Conservation (phyloP, 2,329 filamentous ascomycete species). For the Alternaria solani region DNA sequence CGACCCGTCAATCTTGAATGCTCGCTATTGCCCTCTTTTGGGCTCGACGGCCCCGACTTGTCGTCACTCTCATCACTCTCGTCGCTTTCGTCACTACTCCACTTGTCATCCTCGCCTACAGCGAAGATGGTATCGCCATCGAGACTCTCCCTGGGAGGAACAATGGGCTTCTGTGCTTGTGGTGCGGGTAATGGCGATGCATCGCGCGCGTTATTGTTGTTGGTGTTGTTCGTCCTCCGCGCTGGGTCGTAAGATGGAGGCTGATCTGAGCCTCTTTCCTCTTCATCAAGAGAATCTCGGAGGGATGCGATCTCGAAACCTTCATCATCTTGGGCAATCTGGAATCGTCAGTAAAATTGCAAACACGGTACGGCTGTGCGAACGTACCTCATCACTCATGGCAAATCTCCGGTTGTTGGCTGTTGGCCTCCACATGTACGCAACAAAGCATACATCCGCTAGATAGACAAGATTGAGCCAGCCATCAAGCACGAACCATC, state of each 20-base stretch:
- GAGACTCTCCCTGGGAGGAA: constrained; percentile 66
- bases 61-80: constrained; percentile 14
- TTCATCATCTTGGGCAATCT: constrained; percentile 96
- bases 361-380: neutral
- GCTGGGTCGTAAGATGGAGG: constrained; percentile 53
- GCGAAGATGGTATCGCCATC: constrained; percentile 97
- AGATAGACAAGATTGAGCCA: constrained; percentile 98
- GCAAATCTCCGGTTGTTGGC: constrained; percentile 97
- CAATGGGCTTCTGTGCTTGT: constrained; percentile 57
- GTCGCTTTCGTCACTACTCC: constrained; percentile 68
- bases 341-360: constrained; percentile 40
- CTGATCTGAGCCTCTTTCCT: constrained; percentile 57
- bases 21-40: constrained; percentile 42
- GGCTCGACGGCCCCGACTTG: constrained; percentile 65
- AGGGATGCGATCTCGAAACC: constrained; percentile 97
- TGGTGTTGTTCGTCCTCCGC: constrained; percentile 32
- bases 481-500: constrained; percentile 97
- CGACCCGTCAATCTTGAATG: constrained; percentile 43
- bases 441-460: constrained; percentile 88
- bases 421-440: constrained; percentile 95
- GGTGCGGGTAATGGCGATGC: constrained; percentile 63
- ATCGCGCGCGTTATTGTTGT: constrained; percentile 40
- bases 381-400: constrained; percentile 89
- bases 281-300: constrained; percentile 75
- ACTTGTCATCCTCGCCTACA: constrained; percentile 86